phyloP scores from a whole-genome alignment of 2,329 filamentous ascomycete genomes.

The Sphaerostilbella broomeana region DNA sequence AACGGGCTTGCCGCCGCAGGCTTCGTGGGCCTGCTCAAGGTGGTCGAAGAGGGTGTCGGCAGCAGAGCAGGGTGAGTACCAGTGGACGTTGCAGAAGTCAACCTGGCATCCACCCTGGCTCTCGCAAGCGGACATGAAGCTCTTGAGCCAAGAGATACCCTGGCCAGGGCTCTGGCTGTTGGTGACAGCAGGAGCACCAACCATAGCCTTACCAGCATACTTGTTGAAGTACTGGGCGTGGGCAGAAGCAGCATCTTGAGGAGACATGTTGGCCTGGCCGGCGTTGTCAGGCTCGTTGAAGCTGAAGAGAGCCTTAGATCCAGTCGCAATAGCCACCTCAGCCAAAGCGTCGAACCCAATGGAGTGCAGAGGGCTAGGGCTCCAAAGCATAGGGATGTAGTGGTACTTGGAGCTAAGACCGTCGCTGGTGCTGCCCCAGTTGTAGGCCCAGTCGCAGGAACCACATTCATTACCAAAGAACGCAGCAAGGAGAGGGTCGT shows the following conservation, averaged over 20 bases:
- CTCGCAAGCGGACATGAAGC: conserved; percentile 47
- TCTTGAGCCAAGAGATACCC: conserved; percentile 51
- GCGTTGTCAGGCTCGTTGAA: conserved; percentile 67
- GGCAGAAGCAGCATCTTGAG: conserved; percentile 43
- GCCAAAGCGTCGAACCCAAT: conserved; percentile 45
- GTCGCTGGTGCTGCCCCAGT: conserved; percentile 52
- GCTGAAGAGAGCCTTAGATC: conserved; percentile 52
- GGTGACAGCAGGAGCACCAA: conserved; percentile 55
- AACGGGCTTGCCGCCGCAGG: conserved; percentile 45
- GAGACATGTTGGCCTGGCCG: conserved; percentile 52
- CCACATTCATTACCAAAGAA: conserved; percentile 39
- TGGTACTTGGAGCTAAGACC: conserved; percentile 39
- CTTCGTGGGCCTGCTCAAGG: conserved; percentile 38
- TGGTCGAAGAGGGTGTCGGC: conserved; percentile 48
- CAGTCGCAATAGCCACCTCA: conserved; percentile 43
- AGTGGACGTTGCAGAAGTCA: conserved; percentile 58
- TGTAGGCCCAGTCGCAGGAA: conserved; percentile 56
- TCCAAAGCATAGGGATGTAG: conserved; percentile 65
- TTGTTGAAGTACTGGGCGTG: conserved; percentile 51
- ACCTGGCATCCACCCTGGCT: conserved; percentile 38
- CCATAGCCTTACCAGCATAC: conserved; percentile 45
- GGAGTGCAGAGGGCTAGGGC: conserved; percentile 37
- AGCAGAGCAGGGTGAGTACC: conserved; percentile 49
- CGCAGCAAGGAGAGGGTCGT: conserved; percentile 47
- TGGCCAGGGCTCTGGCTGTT: conserved; percentile 46